Conservation (phyloP, 192 early-diverging fungal genomes). For the Phlyctochytrium bullatum region DNA sequence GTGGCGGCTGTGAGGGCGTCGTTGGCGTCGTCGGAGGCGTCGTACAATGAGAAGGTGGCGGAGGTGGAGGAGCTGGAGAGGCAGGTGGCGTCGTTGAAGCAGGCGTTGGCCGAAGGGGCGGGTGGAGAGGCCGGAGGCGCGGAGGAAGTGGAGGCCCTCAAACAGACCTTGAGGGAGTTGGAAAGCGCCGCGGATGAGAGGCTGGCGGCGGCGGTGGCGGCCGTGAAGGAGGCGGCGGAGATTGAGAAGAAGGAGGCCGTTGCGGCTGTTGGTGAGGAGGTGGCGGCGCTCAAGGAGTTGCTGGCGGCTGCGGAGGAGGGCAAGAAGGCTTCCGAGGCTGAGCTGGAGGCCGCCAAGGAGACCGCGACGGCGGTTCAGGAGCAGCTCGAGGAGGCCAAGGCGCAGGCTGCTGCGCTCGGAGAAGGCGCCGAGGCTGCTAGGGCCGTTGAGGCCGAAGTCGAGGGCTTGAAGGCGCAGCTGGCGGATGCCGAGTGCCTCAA, state of each 20-base stretch:
- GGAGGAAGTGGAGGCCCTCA: not conserved
- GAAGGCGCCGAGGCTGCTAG: too few species aligned
- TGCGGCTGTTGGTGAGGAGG: too few species aligned
- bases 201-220: not conserved
- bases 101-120: too few species aligned
- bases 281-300: not conserved
- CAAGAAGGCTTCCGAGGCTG: not conserved
- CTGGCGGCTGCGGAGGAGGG: not conserved
- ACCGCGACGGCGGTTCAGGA: not conserved
- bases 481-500: too few species aligned
- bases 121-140: not conserved
- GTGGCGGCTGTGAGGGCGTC: not conserved
- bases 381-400: slow-evolving; percentile 3
- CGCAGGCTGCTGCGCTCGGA: too few species aligned
- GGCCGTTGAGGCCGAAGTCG: too few species aligned
- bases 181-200: not conserved
- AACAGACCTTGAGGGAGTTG: not conserved
- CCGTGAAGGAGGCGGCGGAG: not conserved
- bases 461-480: not conserved
- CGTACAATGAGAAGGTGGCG: not conserved
- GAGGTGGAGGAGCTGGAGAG: not conserved
- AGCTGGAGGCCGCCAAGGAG: not conserved
- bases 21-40: not conserved
- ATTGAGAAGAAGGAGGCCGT: not conserved
- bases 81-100: too few species aligned